phyloP scores from a whole-genome alignment of 352 stramenopile species.

The Phytophthora capsici region DNA sequence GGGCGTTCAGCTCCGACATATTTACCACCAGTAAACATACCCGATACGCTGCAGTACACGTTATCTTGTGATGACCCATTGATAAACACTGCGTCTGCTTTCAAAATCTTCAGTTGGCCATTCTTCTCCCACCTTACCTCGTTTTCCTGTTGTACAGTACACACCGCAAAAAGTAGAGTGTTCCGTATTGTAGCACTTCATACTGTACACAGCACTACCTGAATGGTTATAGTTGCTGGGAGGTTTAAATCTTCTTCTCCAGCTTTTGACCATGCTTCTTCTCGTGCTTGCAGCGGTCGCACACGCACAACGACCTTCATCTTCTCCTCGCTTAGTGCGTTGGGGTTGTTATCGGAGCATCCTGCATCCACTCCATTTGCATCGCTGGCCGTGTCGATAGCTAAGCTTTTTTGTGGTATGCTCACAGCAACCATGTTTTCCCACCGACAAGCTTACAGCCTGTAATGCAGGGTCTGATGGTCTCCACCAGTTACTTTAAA shows the following conservation, averaged over 20 bases:
- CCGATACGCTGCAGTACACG: conserved; percentile 64
- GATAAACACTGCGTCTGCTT: conserved; percentile 59
- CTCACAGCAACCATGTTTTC: conserved; percentile 9
- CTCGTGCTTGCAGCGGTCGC: conserved; percentile 55
- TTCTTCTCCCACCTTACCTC: conserved; percentile 74
- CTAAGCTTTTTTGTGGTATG: background rate
- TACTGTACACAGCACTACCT: conserved; percentile 27
- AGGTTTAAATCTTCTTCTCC: conserved; percentile 1
- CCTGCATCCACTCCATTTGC: background rate
- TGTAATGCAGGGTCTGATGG: no score
- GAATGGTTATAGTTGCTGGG: conserved; percentile 40
- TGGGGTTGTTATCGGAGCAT: conserved; percentile 6
- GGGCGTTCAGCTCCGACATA: background rate
- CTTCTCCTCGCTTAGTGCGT: conserved; percentile 43
- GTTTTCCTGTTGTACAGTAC: conserved; percentile 36
- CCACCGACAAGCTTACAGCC: background rate
- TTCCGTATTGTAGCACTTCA: background rate
- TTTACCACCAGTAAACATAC: conserved; percentile 24
- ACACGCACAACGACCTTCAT: conserved; percentile 72
- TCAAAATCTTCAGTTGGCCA: conserved; percentile 60
- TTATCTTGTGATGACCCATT: conserved; percentile 43
- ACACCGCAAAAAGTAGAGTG: background rate
- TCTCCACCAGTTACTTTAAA: conserved; percentile 12
- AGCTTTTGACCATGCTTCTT: conserved; percentile 45
- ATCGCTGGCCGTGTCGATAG: conserved; percentile 4